These are phyloP conservation scores for Ceratobasidium papillatum DNA, from an alignment of 1,284 basidiomycete species.

Conservation along the genomic window DNA sequence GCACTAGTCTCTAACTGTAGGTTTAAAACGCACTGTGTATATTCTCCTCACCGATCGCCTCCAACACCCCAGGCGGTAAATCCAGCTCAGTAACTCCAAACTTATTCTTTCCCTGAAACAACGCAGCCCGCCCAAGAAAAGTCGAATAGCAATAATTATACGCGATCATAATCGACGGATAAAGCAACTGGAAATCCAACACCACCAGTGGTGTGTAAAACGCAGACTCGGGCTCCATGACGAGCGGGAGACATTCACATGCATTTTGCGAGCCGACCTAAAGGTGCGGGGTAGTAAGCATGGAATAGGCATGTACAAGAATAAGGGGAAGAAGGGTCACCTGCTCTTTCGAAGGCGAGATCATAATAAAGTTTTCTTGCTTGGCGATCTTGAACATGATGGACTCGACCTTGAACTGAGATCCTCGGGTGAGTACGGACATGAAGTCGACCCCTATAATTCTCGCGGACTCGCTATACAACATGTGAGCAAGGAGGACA, in stretches of 20 bases:
- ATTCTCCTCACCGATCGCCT: slow-evolving; percentile 69
- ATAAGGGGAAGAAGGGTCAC: slow-evolving; percentile 57
- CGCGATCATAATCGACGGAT: slow-evolving; percentile 98
- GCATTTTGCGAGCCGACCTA: slow-evolving; percentile 97
- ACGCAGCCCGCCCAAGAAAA: slow-evolving; percentile 86
- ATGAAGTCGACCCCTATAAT: slow-evolving; percentile 98
- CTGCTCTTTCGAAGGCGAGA: slow-evolving; percentile 86
- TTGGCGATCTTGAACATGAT: slow-evolving; percentile 99
- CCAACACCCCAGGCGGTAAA: slow-evolving; percentile 73
- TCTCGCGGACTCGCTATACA: slow-evolving; percentile 87
- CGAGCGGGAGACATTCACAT: slow-evolving; percentile 71
- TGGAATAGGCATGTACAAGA: neutral
- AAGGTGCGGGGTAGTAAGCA: neutral
- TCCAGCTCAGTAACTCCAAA: slow-evolving; percentile 86
- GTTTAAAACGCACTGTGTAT: slow-evolving; percentile 66
- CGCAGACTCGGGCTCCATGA: slow-evolving; percentile 83
- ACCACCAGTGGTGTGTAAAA: slow-evolving; percentile 94
- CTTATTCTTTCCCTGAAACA: slow-evolving; percentile 89
- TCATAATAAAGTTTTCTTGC: slow-evolving; percentile 88
- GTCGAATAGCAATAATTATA: slow-evolving; percentile 99
- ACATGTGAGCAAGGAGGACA: slow-evolving; percentile 1
- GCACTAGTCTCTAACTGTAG: neutral
- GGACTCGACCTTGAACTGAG: slow-evolving; percentile 98
- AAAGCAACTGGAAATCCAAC: slow-evolving; percentile 95
- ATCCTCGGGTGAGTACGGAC: slow-evolving; percentile 92